Evolutionary conservation across 2,329 filamentous ascomycete genomes (phyloP), one percentile per base, ranked within the genome.

Genomic region (Ophiosphaerella narmari): DNA sequence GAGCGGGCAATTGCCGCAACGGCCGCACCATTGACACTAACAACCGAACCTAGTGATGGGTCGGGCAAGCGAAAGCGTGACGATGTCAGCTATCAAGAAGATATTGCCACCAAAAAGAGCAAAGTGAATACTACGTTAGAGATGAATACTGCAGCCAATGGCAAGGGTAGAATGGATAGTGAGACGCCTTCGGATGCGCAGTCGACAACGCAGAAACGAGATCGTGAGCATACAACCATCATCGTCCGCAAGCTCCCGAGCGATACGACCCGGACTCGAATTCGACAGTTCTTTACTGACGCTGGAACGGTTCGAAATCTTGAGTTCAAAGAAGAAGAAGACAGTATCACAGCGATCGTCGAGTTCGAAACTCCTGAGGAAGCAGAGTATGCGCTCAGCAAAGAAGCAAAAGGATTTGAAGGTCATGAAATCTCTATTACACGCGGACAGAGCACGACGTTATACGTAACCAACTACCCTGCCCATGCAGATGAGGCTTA

Each of bases 391-490:
- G 93, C 94, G 5, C 79, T 92, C 57, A 87, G 91, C 12, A 86
- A 90, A 54, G 86, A 96, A 66, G 86, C 86, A 44, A 96, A 95
- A 70, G 85, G 84, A 47, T 86, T 96, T 60, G 85, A 87, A 44
- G 86, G 88, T 21, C 82, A 83, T 32, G 83, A 86, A 55, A 87
- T 99, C 41, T 80, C 81, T 32, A 90, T 99, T 18, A 80, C 83
- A 47, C 80, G 90, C 38, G 92, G 89, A 29, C 85, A 87, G 33
- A 86, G 87, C 44, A 84, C 91, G 48, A 97, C 91, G 1, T 77
- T 99, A 5, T 99, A 89, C 67, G 85, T 97, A 31, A 87, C 92
- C 37, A 99, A 99, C 68, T 99, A 92, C 67, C 91, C 92, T 2
- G 84, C 89, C 1, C 79, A 82, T 16, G 87, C 88, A 8, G 88